Conservation (phyloP, 495 filamentous ascomycete genomes). For the Trichoderma asperelloides region DNA sequence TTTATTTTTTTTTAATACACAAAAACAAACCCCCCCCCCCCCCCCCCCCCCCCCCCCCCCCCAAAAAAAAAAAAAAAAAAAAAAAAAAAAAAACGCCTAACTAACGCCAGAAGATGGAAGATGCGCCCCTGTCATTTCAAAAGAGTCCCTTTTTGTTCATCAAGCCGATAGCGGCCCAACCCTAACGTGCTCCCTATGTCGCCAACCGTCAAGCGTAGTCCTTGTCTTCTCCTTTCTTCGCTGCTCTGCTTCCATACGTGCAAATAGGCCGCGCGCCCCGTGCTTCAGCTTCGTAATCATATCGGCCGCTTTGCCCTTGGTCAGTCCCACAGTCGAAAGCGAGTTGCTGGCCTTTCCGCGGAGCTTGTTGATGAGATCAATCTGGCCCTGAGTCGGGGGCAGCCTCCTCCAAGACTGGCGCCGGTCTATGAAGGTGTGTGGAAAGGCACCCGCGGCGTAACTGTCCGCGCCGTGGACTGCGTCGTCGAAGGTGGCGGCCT, state of each 20-base stretch:
- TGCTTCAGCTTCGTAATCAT: slow-evolving; percentile 89
- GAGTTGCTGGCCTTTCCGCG: slow-evolving; percentile 40
- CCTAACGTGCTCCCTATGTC: slow-evolving; percentile 44
- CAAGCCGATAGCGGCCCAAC: slow-evolving; percentile 53
- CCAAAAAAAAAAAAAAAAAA: too few relatives aligned
- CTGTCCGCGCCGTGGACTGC: slow-evolving; percentile 79
- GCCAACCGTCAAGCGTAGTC: slow-evolving; percentile 31
- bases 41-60: too few relatives aligned
- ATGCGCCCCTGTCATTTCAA: not conserved
- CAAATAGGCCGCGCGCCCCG: slow-evolving; percentile 65
- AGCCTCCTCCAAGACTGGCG: slow-evolving; percentile 56
- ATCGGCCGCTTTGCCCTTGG: slow-evolving; percentile 75
- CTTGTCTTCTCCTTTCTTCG: slow-evolving; percentile 33
- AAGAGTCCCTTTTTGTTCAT: not conserved
- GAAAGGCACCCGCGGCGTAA: slow-evolving; percentile 57
- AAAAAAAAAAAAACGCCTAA: not conserved
- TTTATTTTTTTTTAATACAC: too few relatives aligned
- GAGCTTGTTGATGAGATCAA: slow-evolving; percentile 63
- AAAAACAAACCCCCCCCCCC: too few relatives aligned
- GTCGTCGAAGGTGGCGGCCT: slow-evolving; percentile 49
- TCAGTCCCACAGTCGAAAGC: slow-evolving; percentile 48
- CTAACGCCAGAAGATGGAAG: not conserved
- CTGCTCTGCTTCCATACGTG: slow-evolving; percentile 39
- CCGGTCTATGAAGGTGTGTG: slow-evolving; percentile 46
- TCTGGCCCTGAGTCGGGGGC: slow-evolving; percentile 59